These are phyloP conservation scores for Moniliella sp. DNA, from an alignment of 1,284 basidiomycete genomes.

Conservation along the genomic window DNA sequence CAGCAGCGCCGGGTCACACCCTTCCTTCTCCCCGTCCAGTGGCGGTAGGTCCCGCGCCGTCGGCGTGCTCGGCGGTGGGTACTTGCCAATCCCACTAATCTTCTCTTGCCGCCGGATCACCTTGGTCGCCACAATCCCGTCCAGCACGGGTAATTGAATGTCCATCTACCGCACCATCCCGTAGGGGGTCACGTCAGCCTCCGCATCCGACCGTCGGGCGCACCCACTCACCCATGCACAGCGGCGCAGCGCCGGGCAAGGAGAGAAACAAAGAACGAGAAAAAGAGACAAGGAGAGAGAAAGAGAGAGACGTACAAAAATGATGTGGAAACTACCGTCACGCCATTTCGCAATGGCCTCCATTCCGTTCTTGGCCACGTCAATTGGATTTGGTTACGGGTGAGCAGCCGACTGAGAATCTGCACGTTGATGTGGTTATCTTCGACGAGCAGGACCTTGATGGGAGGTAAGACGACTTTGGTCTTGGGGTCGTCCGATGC, in stretches of 20 bases:
- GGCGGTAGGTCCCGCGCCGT: background rate
- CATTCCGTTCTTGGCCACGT: constrained; percentile 76
- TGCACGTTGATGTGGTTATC: constrained; percentile 98
- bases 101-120: constrained; percentile 75
- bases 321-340: constrained; percentile 78
- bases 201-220: background rate
- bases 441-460: constrained; percentile 32
- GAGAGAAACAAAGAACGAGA: no score
- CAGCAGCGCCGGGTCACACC: constrained; percentile 7
- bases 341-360: constrained; percentile 93
- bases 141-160: constrained; percentile 96
- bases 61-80: constrained; percentile 36
- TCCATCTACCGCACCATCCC: constrained; percentile 54
- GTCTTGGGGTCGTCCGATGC: no score
- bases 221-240: no score
- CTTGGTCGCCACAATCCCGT: constrained; percentile 87
- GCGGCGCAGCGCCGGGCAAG: no score
- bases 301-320: constrained; percentile 76
- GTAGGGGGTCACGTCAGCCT: background rate
- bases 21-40: constrained; percentile 2
- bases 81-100: constrained; percentile 46
- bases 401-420: constrained; percentile 84
- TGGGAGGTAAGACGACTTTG: constrained; percentile 24
- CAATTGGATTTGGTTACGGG: constrained; percentile 83
- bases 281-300: constrained; percentile 4